Percentiles rank a stretch among this genome's conserved stretches.
Conservation (phyloP, 116 monocot genomes). For the Trichopus zeylanicus region DNA sequence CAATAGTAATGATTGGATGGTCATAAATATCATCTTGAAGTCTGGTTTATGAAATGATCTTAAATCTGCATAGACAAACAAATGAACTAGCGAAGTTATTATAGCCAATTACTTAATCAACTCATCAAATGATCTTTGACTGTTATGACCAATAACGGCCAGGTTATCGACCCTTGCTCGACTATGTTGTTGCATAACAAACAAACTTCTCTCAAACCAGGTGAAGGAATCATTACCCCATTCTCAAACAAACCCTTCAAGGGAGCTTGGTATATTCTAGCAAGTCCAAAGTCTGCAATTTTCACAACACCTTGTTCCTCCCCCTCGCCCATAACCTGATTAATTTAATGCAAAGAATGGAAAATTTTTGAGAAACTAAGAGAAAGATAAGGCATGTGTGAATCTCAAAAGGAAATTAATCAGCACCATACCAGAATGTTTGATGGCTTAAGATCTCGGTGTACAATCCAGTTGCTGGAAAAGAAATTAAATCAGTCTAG, state of each 20-base stretch:
- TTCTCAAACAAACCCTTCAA: conserved; percentile 91
- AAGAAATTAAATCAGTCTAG: conserved; percentile 3
- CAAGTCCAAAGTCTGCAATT: conserved; percentile 99
- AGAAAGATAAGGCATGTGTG: neutral
- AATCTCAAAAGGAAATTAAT: neutral
- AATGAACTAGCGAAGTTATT: too few relatives aligned
- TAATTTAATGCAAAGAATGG: neutral
- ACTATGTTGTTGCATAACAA: conserved; percentile 2
- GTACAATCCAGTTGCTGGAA: conserved; percentile 98
- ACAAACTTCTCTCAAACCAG: neutral
- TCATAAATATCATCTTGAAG: too few relatives aligned
- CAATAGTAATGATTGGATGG: too few relatives aligned
- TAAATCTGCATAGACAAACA: neutral
- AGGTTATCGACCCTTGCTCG: neutral
- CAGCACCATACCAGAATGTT: conserved; percentile 72
- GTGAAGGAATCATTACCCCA: conserved; percentile 47
- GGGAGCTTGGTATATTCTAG: conserved; percentile 98
- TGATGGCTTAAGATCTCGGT: conserved; percentile 97
- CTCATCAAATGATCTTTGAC: too few relatives aligned
- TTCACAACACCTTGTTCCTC: conserved; percentile 98
- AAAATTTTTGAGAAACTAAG: neutral
- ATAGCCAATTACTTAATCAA: too few relatives aligned
- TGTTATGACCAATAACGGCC: too few relatives aligned
- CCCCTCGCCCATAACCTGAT: conserved; percentile 96
- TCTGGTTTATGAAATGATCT: neutral